Conservation (phyloP, 169 alveolate genomes). For the Eimeria praecox region DNA sequence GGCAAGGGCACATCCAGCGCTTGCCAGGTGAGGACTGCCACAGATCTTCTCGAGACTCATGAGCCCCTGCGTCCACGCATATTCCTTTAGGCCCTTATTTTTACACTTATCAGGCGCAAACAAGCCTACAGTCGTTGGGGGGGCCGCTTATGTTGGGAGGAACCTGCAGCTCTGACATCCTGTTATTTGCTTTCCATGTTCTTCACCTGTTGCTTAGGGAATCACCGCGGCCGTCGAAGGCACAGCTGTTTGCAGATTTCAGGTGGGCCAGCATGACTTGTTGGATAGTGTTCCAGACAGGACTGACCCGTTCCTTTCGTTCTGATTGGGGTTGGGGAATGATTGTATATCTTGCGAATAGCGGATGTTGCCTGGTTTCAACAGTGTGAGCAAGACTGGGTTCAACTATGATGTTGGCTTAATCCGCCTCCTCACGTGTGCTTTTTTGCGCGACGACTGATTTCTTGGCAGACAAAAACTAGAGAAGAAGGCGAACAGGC, state of each 20-base stretch:
- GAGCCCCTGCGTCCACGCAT: not conserved
- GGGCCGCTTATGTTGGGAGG: not conserved
- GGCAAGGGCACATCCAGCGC: conserved; percentile 58
- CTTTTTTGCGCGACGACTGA: not conserved
- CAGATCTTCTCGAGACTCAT: not conserved
- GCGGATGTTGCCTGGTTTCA: not conserved
- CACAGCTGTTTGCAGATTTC: conserved; percentile 1
- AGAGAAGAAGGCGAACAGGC: not conserved
- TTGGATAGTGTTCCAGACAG: not conserved
- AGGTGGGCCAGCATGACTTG: conserved; percentile 9
- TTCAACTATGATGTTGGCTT: not conserved
- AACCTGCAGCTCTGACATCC: not conserved
- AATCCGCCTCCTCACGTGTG: not conserved
- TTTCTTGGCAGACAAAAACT: not conserved
- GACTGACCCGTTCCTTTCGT: too few species aligned
- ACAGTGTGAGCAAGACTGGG: not conserved
- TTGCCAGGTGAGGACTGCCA: conserved; percentile 52
- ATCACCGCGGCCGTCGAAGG: conserved; percentile 45
- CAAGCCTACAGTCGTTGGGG: not conserved
- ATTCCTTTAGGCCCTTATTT: not conserved
- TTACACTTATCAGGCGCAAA: not conserved
- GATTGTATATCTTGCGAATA: too few species aligned
- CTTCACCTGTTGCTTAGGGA: not conserved
- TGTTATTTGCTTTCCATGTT: not conserved
- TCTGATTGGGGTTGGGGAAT: not conserved